Base-by-base conservation (phyloP, 1,139 yeast genomes). In the Candida sanyaensis region DNA sequence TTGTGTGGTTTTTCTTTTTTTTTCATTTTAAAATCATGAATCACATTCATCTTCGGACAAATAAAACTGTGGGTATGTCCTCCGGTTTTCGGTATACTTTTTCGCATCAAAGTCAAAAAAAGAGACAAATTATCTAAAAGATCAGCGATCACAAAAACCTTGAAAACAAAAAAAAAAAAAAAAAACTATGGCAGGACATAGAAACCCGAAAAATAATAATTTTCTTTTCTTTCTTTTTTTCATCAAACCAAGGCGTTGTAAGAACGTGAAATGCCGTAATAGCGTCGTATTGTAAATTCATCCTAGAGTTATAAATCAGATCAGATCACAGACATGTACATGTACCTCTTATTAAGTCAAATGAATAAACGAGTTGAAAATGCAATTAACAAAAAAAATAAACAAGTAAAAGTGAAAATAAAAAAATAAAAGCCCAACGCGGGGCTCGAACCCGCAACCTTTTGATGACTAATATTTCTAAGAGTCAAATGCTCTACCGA, bases 361-460 rank as follows among this genome's bases (percentile, higher is more conserved):
- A 2, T 3, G 21, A 17, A 2, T 17, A 17, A 17, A 17, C 21
- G 21, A 17, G 21, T 17, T 17, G 21, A 17, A 17, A 17, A 3
- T 17, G 21, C 21, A 17, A 17, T 3, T 17, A 17, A 33, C 12
- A 33, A 33, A 12, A 12, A 33, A 4, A 34, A 11, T 2, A 34
- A 7, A 33, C 23, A 9, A 33, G 2, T 11, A 21, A 33, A 12
- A 11, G 28, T 11, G 21, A 21, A 12, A 24, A 23, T 12, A 29
- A 5, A 21, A 54, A 61, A 56, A 55, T 46, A 42, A 45, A 46
- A 70, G 74, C 77, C 75, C 76, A 65, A 71, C 71, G 74, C 76
- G 76, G 76, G 76, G 75, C 68, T 71, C 76, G 76, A 71, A 71
- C 76, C 76, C 76, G 76, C 73, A 71, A 66, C 76, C 76, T 71